phyloP scores from a whole-genome alignment of 805 yeast genomes.

The Pichia sporocuriosa region DNA sequence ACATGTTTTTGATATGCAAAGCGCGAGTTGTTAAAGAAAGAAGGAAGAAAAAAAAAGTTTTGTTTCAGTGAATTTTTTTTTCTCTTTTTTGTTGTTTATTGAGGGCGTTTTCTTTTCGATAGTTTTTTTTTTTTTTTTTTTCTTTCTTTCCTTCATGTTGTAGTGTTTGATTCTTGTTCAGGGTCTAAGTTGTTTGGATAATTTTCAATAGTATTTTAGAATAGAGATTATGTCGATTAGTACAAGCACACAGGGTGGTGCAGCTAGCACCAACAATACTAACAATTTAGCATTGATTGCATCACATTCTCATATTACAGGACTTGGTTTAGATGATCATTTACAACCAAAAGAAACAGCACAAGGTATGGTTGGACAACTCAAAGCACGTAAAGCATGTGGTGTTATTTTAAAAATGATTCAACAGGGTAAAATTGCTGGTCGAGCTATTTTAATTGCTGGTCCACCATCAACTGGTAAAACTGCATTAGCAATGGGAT shows the following conservation, averaged over 20 bases:
- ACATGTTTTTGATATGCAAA: too few species aligned
- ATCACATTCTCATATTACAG: slow-evolving; percentile 95
- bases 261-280: background rate
- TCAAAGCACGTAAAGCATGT: slow-evolving; percentile 79
- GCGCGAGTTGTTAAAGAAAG: too few species aligned
- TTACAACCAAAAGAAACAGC: slow-evolving; percentile 79
- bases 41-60: too few species aligned
- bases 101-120: background rate
- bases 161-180: too few species aligned
- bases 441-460: slow-evolving; percentile 90
- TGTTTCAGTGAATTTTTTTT: background rate
- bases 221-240: slow-evolving; percentile 11
- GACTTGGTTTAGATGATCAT: slow-evolving; percentile 86
- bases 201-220: too few species aligned
- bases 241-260: slow-evolving; percentile 6
- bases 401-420: slow-evolving; percentile 92
- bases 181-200: too few species aligned
- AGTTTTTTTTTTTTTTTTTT: too few species aligned
- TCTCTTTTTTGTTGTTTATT: background rate
- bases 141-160: background rate
- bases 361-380: slow-evolving; percentile 83
- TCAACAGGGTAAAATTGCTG: slow-evolving; percentile 87
- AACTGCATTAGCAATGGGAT: slow-evolving; percentile 93
- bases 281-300: slow-evolving; percentile 39
- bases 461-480: slow-evolving; percentile 99